These are phyloP conservation scores for Yamadazyma taylorii DNA, from an alignment of 1,139 yeast genomes.

Conservation along the genomic window DNA sequence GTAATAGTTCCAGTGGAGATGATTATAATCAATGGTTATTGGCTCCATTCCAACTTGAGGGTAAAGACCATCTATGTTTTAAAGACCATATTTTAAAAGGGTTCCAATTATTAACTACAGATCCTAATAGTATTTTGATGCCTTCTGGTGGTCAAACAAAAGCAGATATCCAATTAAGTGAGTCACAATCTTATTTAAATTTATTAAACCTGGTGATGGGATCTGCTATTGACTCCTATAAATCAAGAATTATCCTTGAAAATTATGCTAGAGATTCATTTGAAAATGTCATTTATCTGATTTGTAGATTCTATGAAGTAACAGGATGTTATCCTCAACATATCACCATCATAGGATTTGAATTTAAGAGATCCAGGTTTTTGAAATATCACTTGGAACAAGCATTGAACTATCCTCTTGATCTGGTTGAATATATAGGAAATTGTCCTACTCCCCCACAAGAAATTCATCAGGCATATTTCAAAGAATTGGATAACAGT, in stretches of 20 bases:
- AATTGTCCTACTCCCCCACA: slow-evolving; percentile 55
- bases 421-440: slow-evolving; percentile 52
- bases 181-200: slow-evolving; percentile 57
- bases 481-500: slow-evolving; percentile 39
- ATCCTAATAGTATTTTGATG: slow-evolving; percentile 36
- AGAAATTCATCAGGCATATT: slow-evolving; percentile 29
- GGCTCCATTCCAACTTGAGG: slow-evolving; percentile 67
- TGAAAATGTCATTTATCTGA: slow-evolving; percentile 69
- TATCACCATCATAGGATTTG: slow-evolving; percentile 69
- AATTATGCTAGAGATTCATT: slow-evolving; percentile 80
- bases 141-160: slow-evolving; percentile 81
- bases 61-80: slow-evolving; percentile 65
- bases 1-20: slow-evolving; percentile 11
- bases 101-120: slow-evolving; percentile 29
- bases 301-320: slow-evolving; percentile 56
- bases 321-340: slow-evolving; percentile 47
- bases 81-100: slow-evolving; percentile 56
- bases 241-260: slow-evolving; percentile 35
- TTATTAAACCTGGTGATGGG: slow-evolving; percentile 24
- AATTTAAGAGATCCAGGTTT: slow-evolving; percentile 66
- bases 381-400: slow-evolving; percentile 49
- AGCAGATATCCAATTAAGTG: slow-evolving; percentile 53
- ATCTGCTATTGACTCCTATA: neutral
- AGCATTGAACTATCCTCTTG: slow-evolving; percentile 42
- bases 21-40: slow-evolving; percentile 57